phyloP scores from a whole-genome alignment of 345 rosid genomes.

The Citrus sp. region DNA sequence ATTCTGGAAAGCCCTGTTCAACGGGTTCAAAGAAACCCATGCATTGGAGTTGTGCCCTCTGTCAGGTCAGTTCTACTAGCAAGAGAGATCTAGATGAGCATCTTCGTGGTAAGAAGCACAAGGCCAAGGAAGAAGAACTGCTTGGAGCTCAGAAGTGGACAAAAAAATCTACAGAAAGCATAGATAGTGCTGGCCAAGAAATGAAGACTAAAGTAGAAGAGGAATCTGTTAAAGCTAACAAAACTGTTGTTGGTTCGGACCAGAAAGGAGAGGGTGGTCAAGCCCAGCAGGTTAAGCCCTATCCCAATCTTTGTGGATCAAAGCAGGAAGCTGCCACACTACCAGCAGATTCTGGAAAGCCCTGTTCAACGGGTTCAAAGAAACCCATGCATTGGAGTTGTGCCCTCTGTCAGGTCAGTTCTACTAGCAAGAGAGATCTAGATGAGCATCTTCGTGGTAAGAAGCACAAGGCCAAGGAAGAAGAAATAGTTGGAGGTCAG shows the following conservation, averaged over 20 bases:
- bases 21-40: slow-evolving; percentile 23
- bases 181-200: not conserved
- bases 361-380: slow-evolving; percentile 11
- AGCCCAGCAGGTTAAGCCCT: no score
- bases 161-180: slow-evolving; percentile 25
- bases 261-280: no score
- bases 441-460: not conserved
- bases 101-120: not conserved
- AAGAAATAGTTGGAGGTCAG: not conserved
- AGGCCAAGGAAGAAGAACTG: not conserved
- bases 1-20: not conserved
- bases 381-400: slow-evolving; percentile 45
- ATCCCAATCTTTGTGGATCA: no score
- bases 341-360: slow-evolving; percentile 11
- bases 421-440: slow-evolving; percentile 26
- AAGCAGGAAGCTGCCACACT: not conserved
- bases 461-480: not conserved
- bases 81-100: slow-evolving; percentile 25
- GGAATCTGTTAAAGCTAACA: no score
- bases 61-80: slow-evolving; percentile 13
- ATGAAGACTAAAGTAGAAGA: no score
- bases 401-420: slow-evolving; percentile 32
- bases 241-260: no score
- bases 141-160: not conserved
- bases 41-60: slow-evolving; percentile 50